These are phyloP conservation scores for Cryptosporidium baileyi DNA, from an alignment of 169 alveolate species.

Conservation along the genomic window DNA sequence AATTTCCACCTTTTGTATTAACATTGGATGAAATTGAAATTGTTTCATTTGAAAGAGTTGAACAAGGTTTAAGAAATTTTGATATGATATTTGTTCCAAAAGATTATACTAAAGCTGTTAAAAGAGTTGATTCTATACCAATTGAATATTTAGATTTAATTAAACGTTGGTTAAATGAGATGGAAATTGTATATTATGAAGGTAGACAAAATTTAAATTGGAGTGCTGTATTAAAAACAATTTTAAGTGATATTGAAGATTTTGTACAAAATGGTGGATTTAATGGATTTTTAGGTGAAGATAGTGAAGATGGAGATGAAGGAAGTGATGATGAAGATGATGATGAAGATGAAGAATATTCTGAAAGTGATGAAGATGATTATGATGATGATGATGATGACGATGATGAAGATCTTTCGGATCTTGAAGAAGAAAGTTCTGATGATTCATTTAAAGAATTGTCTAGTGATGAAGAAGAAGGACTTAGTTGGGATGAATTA, in stretches of 20 bases:
- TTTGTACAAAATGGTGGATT: constrained; percentile 85
- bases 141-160: constrained; percentile 91
- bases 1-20: constrained; percentile 95
- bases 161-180: constrained; percentile 89
- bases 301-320: constrained; percentile 69
- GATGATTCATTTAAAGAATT: constrained; percentile 73
- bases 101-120: constrained; percentile 91
- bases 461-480: constrained; percentile 82
- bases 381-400: constrained; percentile 86
- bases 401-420: constrained; percentile 81
- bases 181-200: constrained; percentile 88
- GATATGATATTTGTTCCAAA: constrained; percentile 95
- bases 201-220: constrained; percentile 90
- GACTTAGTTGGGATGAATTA: constrained; percentile 87
- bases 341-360: constrained; percentile 80
- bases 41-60: constrained; percentile 96
- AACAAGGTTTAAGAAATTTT: constrained; percentile 93
- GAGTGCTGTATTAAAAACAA: constrained; percentile 85
- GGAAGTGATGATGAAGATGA: constrained; percentile 80
- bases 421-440: constrained; percentile 80
- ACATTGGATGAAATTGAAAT: constrained; percentile 93
- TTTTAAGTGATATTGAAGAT: constrained; percentile 83
- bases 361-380: constrained; percentile 79
- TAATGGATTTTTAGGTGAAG: constrained; percentile 83
- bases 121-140: constrained; percentile 92